These are phyloP conservation scores for Stenogyne calaminthoides DNA, from an alignment of 305 asterid species.

Conservation along the genomic window DNA sequence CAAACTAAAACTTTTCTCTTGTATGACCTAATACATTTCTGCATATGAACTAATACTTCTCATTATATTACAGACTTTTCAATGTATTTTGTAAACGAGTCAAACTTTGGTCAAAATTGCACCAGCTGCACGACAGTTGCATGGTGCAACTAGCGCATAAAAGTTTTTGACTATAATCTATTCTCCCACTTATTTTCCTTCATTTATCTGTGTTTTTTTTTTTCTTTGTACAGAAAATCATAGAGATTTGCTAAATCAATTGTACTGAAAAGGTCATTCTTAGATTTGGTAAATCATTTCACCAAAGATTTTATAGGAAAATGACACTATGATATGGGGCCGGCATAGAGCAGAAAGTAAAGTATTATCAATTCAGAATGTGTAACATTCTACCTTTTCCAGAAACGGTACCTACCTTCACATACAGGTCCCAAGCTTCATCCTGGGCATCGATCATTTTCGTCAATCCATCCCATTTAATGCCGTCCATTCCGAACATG, in stretches of 20 bases:
- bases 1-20: too few relatives aligned
- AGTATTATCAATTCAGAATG: background rate
- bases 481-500: slow-evolving; percentile 32
- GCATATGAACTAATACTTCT: too few relatives aligned
- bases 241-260: background rate
- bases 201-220: background rate
- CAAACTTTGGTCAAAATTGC: too few relatives aligned
- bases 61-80: too few relatives aligned
- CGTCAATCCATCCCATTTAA: slow-evolving; percentile 26
- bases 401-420: slow-evolving; percentile 27
- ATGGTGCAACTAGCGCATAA: too few relatives aligned
- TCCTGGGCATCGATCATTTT: slow-evolving; percentile 38
- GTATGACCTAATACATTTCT: too few relatives aligned
- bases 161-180: background rate
- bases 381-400: background rate
- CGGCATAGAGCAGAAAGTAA: background rate
- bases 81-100: too few relatives aligned
- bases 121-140: too few relatives aligned
- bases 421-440: slow-evolving; percentile 34
- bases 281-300: background rate
- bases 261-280: background rate
- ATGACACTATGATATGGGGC: background rate
- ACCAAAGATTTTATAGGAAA: background rate
- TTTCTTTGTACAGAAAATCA: background rate
- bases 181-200: background rate